Evolutionary conservation across 2,329 filamentous ascomycete species (phyloP).

Genomic region (Orbilia quercus): DNA sequence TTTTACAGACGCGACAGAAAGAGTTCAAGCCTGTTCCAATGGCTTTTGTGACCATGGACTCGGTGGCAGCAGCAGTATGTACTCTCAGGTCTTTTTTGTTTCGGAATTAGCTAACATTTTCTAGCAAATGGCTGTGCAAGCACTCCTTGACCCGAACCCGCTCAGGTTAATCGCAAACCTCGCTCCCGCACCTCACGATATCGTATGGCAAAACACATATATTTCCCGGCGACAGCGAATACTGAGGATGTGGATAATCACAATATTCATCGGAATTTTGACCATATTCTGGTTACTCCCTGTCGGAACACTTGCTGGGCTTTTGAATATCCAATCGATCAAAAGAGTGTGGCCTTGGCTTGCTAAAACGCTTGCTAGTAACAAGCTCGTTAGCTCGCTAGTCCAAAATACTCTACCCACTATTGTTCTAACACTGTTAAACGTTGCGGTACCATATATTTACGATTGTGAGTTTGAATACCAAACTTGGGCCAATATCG

Average conservation of each 20-base stretch:
- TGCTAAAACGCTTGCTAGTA: slow-evolving; percentile 73
- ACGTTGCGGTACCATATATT: slow-evolving; percentile 88
- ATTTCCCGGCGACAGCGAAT: slow-evolving; percentile 78
- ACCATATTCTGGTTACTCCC: slow-evolving; percentile 90
- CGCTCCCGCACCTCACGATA: slow-evolving; percentile 87
- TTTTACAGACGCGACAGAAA: slow-evolving; percentile 76
- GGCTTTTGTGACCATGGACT: slow-evolving; percentile 98
- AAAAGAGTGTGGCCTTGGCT: slow-evolving; percentile 76
- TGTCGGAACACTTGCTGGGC: slow-evolving; percentile 79
- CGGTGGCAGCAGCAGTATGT: slow-evolving; percentile 76
- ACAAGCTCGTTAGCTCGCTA: slow-evolving; percentile 78
- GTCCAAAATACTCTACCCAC: slow-evolving; percentile 91
- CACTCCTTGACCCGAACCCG: slow-evolving; percentile 88
- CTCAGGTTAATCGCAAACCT: slow-evolving; percentile 84
- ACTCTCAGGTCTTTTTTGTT: neutral
- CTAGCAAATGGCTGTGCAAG: slow-evolving; percentile 93
- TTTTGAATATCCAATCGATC: slow-evolving; percentile 85
- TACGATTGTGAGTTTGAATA: slow-evolving; percentile 77
- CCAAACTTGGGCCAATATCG: no score
- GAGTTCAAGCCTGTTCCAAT: slow-evolving; percentile 81
- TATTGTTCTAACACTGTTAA: slow-evolving; percentile 83
- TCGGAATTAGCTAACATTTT: slow-evolving; percentile 15
- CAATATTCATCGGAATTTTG: slow-evolving; percentile 81
- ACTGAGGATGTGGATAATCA: slow-evolving; percentile 83
- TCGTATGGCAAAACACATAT: slow-evolving; percentile 97